Evolutionary conservation across 1,139 yeast genomes (phyloP).

Genomic region (Citeromyces hawaiiensis): DNA sequence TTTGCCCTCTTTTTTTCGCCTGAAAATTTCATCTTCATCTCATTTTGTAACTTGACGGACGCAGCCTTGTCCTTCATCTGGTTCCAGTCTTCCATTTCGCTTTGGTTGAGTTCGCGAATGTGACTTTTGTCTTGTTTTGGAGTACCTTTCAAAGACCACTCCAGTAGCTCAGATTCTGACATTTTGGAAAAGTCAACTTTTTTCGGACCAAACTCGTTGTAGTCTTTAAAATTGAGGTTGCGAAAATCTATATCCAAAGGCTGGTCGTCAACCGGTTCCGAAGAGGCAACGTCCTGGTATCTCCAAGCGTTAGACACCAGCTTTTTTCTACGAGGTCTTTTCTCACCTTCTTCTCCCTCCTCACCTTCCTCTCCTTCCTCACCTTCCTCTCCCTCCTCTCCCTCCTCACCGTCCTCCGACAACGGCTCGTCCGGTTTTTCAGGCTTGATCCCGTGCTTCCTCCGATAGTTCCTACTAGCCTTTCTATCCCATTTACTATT

Average conservation of each 20-base stretch:
- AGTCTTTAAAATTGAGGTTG: background rate
- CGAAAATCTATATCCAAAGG: slow-evolving; percentile 1
- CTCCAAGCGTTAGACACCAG: slow-evolving; percentile 5
- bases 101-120: background rate
- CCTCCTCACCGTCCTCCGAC: too few species aligned
- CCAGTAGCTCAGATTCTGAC: slow-evolving; percentile 8
- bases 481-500: slow-evolving; percentile 21
- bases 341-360: slow-evolving; percentile 3
- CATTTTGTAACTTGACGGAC: slow-evolving; percentile 5
- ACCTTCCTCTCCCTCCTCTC: background rate
- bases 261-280: slow-evolving; percentile 5
- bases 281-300: slow-evolving; percentile 4
- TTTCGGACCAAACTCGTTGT: slow-evolving; percentile 1
- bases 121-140: background rate
- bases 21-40: slow-evolving; percentile 5
- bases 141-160: slow-evolving; percentile 7
- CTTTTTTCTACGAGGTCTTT: slow-evolving; percentile 5
- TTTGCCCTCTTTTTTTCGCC: background rate
- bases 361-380: background rate
- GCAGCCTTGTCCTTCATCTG: slow-evolving; percentile 4
- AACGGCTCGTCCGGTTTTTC: too few species aligned
- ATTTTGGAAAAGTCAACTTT: slow-evolving; percentile 5
- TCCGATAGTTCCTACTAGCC: slow-evolving; percentile 14
- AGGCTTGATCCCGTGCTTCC: slow-evolving; percentile 14
- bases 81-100: slow-evolving; percentile 4